A percentile compares a stretch with the other conserved stretches of the same genome.
Evolutionary conservation across 1,139 yeast species (phyloP).

Genomic region (Lizanozyma gosingica): DNA sequence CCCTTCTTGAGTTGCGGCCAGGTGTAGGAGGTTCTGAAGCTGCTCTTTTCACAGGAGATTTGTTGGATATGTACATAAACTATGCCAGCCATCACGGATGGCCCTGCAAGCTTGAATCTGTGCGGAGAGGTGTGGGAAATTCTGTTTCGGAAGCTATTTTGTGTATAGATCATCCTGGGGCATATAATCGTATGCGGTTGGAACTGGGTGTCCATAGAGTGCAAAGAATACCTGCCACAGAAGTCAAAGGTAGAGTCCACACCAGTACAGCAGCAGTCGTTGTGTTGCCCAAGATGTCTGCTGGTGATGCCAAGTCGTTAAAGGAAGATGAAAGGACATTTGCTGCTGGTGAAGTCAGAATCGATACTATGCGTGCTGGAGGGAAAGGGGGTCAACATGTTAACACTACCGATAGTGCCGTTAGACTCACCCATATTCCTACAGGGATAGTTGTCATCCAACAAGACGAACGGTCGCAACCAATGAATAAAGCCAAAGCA

Average conservation of each 20-base stretch:
- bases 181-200: conserved; percentile 62
- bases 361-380: conserved; percentile 93
- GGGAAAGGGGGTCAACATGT: conserved; percentile 99
- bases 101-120: conserved; percentile 45
- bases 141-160: conserved; percentile 75
- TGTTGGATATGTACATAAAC: conserved; percentile 71
- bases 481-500: conserved; percentile 92
- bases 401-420: conserved; percentile 96
- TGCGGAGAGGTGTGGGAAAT: conserved; percentile 25
- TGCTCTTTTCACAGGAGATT: conserved; percentile 70
- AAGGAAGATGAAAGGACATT: conserved; percentile 62
- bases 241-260: conserved; percentile 87
- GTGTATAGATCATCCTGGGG: conserved; percentile 64
- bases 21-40: conserved; percentile 98
- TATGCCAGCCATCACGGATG: conserved; percentile 61
- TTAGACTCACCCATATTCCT: conserved; percentile 84
- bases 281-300: conserved; percentile 72
- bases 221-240: conserved; percentile 89
- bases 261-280: conserved; percentile 96
- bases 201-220: conserved; percentile 98
- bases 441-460: conserved; percentile 83
- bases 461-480: conserved; percentile 95
- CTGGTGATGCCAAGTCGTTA: conserved; percentile 37
- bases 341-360: conserved; percentile 79
- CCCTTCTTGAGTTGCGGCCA: conserved; percentile 80